Conservation (phyloP, 441 rosid species). For the Erodium texanum region DNA sequence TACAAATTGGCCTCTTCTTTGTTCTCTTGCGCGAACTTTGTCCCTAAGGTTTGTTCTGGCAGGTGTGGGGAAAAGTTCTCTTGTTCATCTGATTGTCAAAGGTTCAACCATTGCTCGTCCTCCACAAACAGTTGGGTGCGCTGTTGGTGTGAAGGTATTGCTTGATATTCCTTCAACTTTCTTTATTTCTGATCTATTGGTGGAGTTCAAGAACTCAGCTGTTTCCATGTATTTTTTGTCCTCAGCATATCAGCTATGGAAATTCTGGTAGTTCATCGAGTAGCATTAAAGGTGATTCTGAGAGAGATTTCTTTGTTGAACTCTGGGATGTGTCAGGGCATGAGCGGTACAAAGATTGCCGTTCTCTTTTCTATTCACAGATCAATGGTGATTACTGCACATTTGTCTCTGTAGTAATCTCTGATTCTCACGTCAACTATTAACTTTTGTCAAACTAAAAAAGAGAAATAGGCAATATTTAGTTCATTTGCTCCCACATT, state of each 20-base stretch:
- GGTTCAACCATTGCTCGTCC: conserved; percentile 63
- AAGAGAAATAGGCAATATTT: background rate
- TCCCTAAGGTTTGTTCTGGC: conserved; percentile 11
- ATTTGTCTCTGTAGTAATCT: background rate
- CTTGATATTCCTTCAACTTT: conserved; percentile 7
- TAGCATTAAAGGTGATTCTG: conserved; percentile 78
- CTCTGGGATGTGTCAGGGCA: conserved; percentile 99
- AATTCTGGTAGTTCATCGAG: conserved; percentile 81
- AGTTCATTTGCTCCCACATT: background rate
- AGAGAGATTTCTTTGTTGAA: conserved; percentile 92
- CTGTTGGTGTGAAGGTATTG: conserved; percentile 83
- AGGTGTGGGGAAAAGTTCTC: conserved; percentile 97
- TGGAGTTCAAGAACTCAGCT: conserved; percentile 15
- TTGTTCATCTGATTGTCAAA: conserved; percentile 76
- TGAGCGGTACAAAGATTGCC: conserved; percentile 90
- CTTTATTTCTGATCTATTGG: conserved; percentile 15
- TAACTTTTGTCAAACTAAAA: background rate
- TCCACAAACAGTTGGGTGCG: conserved; percentile 88
- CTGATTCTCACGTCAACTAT: background rate
- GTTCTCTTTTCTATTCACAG: conserved; percentile 86
- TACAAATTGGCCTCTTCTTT: conserved; percentile 1
- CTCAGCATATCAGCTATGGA: conserved; percentile 70
- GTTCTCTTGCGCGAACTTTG: conserved; percentile 4
- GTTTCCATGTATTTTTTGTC: conserved; percentile 15
- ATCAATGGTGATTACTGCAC: conserved; percentile 57